Evolutionary conservation across 306 rosid genomes (phyloP).

Genomic region (Casuarina equisetifolia): DNA sequence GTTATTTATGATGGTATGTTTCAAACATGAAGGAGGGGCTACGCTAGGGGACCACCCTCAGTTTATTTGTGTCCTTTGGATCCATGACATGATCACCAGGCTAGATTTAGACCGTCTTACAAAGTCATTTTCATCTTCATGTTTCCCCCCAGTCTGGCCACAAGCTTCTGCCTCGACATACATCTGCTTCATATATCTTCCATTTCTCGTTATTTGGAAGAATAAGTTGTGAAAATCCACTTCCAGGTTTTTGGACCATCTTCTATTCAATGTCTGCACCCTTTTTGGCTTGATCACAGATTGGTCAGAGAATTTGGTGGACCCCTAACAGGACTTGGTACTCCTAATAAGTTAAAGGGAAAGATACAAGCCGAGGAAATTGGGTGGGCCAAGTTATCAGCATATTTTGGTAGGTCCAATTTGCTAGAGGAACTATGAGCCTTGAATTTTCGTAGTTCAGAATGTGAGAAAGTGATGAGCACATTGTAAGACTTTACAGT

Average conservation of each 20-base stretch:
- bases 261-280: background rate
- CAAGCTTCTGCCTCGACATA: background rate
- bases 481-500: background rate
- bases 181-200: background rate
- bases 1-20: background rate
- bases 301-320: background rate
- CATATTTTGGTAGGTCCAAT: background rate
- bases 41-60: background rate
- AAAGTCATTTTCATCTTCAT: background rate
- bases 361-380: background rate
- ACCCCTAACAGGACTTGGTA: constrained; percentile 3
- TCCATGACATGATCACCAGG: background rate
- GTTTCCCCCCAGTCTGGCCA: background rate
- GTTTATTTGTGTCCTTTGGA: background rate
- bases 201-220: background rate
- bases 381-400: background rate
- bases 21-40: background rate
- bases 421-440: background rate
- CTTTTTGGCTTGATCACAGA: background rate
- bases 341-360: background rate
- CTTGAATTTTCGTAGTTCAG: background rate
- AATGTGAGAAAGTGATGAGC: background rate
- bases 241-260: background rate
- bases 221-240: background rate
- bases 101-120: background rate